Evolutionary conservation across 805 yeast genomes (phyloP).

Genomic region (Kodamaea leandrae): DNA sequence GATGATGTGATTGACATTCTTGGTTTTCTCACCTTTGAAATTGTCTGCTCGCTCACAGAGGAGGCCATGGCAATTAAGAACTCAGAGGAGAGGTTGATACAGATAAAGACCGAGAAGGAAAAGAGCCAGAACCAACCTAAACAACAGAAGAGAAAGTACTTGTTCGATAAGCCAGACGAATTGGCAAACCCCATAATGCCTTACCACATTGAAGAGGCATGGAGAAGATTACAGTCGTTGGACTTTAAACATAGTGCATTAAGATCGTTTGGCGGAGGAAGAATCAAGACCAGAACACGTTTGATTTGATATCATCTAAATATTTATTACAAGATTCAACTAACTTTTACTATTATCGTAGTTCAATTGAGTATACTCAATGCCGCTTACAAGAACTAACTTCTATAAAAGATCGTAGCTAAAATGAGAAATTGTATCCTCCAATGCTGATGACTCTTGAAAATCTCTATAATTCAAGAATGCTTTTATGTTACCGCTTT

Average conservation of each 20-base stretch:
- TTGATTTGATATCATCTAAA: slow-evolving; percentile 36
- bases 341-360: too few relatives aligned
- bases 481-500: slow-evolving; percentile 22
- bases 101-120: slow-evolving; percentile 18
- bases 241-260: slow-evolving; percentile 60
- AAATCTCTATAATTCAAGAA: slow-evolving; percentile 37
- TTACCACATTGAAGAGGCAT: slow-evolving; percentile 83
- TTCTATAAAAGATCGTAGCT: neutral
- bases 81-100: slow-evolving; percentile 54
- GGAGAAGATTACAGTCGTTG: slow-evolving; percentile 68
- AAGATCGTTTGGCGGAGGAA: slow-evolving; percentile 71
- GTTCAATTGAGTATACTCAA: too few relatives aligned
- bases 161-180: slow-evolving; percentile 89
- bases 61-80: slow-evolving; percentile 80
- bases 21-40: slow-evolving; percentile 94
- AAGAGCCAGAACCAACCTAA: slow-evolving; percentile 26
- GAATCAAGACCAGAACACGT: slow-evolving; percentile 50
- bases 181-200: slow-evolving; percentile 74
- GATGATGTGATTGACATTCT: slow-evolving; percentile 96
- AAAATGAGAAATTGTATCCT: neutral
- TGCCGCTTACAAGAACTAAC: too few relatives aligned
- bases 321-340: too few relatives aligned
- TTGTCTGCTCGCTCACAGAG: slow-evolving; percentile 92
- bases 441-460: slow-evolving; percentile 8
- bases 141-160: slow-evolving; percentile 45